Base-by-base conservation (phyloP, 257 asterid genomes). In the Rauvolfia tetraphylla region DNA sequence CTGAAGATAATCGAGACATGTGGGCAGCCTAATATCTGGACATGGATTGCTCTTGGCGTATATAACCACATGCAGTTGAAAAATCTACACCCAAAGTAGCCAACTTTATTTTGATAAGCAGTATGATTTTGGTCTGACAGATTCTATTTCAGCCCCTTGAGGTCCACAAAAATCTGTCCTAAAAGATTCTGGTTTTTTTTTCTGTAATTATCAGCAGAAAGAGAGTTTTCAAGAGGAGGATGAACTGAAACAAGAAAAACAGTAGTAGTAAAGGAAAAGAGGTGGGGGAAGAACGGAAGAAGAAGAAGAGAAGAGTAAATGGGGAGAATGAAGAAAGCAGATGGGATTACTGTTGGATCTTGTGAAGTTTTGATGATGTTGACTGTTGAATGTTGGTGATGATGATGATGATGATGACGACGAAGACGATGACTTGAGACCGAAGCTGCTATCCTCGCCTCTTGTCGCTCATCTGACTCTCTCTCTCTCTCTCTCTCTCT, bases 31-130 rank as follows among this genome's bases (percentile, higher is more conserved):
- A 79, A 82, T 27, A 73, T 63, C 87, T 82, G 17, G 86, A 83
- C 91, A 86, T 87, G 81, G 81, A 78, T 86, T 83, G 84, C 66
- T 59, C 66, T 61, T 76, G 68, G 68, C 8, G 12, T 62, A 71
- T 62, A 75, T 86, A 86, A 78, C 22, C 75, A 69, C 78, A 76
- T 69, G 76, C 48, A 75, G 70, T 17, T 22, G 66, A 49, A 34
- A n/a, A 22, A 33, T 71, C 41, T 36, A 23, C 8, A 22, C 56
- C 57, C 7, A 29, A 74, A 76, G n/a, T 48, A n/a, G 61, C 67
- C 62, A 67, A 66, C 68, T 17, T 38, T 25, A 22, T 29, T 74
- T 41, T 51, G 46, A 25, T 38, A 39, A 15, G 67, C 36, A 38
- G 25, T 77, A 59, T 74, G 46, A 29, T 36, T 8, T n/a, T 42